Evolutionary conservation across 495 filamentous ascomycete genomes (phyloP).

Genomic region (Stereocaulon alpinum): DNA sequence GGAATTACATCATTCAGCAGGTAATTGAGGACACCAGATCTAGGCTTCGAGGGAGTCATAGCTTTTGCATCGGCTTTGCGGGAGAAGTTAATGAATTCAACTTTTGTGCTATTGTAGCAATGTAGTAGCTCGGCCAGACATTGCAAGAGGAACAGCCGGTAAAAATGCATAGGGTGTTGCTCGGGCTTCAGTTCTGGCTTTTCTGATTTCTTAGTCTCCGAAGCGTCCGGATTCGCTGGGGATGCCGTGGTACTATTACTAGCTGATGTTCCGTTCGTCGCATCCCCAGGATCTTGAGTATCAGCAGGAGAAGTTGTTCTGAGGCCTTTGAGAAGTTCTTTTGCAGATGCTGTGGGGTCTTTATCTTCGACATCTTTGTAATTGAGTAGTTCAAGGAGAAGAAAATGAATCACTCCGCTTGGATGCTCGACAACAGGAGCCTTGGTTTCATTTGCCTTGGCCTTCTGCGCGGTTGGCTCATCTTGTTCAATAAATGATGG

Average conservation of each 20-base stretch:
- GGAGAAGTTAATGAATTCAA: constrained; percentile 98
- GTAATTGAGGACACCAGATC: constrained; percentile 87
- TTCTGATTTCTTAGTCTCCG: constrained; percentile 50
- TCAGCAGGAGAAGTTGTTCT: constrained; percentile 13
- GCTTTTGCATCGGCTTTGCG: constrained; percentile 72
- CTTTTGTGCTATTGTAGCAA: constrained; percentile 86
- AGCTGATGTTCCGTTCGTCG: not conserved
- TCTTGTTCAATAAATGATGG: constrained; percentile 40
- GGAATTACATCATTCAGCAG: constrained; percentile 79
- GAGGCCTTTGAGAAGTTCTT: constrained; percentile 35
- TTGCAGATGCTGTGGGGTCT: constrained; percentile 39
- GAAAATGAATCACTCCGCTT: constrained; percentile 90
- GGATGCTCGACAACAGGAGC: constrained; percentile 82
- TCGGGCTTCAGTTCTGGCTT: constrained; percentile 82
- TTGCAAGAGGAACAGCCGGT: constrained; percentile 88
- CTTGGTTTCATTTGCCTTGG: constrained; percentile 60
- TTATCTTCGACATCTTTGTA: constrained; percentile 88
- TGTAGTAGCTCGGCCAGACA: constrained; percentile 88
- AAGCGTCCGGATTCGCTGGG: constrained; percentile 28
- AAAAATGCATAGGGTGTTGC: constrained; percentile 90
- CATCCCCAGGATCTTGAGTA: not conserved
- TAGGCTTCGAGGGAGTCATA: constrained; percentile 84
- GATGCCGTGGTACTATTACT: constrained; percentile 9
- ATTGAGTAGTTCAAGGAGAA: constrained; percentile 85
- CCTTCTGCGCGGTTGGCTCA: constrained; percentile 47